These are phyloP conservation scores for Chenopodium quinoa DNA, from an alignment of 148 eudicot genomes.

Conservation along the genomic window DNA sequence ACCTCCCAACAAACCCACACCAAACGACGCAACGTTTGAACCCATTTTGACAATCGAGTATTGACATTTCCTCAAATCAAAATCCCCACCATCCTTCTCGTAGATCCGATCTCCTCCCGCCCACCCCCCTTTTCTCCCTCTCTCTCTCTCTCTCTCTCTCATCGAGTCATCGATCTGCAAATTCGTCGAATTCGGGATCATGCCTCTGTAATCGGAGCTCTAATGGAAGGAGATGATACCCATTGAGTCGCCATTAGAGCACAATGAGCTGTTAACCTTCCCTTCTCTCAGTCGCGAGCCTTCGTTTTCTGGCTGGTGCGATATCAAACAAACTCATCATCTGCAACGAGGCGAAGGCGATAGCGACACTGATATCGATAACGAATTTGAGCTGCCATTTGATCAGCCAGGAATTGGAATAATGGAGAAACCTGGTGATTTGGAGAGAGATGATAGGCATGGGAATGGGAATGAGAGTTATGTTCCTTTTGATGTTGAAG, in stretches of 20 bases:
- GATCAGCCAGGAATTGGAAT: neutral
- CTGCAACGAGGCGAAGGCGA: neutral
- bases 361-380: neutral
- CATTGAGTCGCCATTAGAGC: neutral
- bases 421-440: conserved; percentile 25
- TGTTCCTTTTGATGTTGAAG: conserved; percentile 63
- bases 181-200: neutral
- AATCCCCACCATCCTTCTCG: neutral
- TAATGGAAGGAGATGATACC: conserved; percentile 6
- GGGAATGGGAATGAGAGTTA: conserved; percentile 28
- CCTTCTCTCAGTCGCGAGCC: neutral
- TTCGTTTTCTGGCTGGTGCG: conserved; percentile 19
- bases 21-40: conserved; percentile 10
- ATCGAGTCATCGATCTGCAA: conserved; percentile 6
- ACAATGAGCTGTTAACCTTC: neutral
- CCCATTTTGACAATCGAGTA: neutral
- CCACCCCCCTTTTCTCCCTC: neutral
- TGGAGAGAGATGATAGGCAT: conserved; percentile 36
- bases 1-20: too few relatives aligned
- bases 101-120: conserved; percentile 21
- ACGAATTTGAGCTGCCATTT: conserved; percentile 43
- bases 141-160: too few relatives aligned
- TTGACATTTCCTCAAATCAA: neutral
- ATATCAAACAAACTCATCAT: neutral
- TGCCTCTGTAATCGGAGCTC: neutral